Base-by-base conservation (phyloP, 768 basidiomycete genomes). In the Porphyrellus cyaneotinctus region DNA sequence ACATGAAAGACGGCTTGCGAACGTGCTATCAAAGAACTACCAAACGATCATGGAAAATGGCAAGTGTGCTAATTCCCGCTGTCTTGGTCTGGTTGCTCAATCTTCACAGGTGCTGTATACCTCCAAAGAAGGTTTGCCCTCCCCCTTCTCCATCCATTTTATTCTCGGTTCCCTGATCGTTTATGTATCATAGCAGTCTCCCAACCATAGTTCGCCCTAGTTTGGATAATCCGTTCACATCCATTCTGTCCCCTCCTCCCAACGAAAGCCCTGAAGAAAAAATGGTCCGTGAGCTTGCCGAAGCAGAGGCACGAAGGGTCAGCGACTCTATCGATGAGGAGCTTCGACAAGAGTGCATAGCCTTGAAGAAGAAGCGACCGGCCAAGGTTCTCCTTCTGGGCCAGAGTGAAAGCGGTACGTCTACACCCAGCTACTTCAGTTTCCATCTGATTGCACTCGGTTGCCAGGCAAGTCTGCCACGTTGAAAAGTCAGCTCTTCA, bases 301-400 rank as follows among this genome's bases (percentile, higher is more conserved):
- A 90, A 67, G 76, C 76, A 0, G 79, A 83, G 52, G 88, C 86
- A 0, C 77, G 79, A 61, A 72, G 75, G 56, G 72, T 86, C 38
- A 81, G 84, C 68, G 85, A 90, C 38, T 78, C 81, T 54, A 91
- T 91, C 53, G 89, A 91, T 74, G 86, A 86, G 49, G 78, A 82
- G 66, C 71, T 91, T 38, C 78, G 79, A 45, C 75, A 73, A 48
- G 88, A 90, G 64, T 77, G 72, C 56, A 75, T 77, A 14, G 74
- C 72, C 1, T 70, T 82, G 71, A 83, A 78, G 70, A 83, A 78
- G 66, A 83, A 79, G 70, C 78, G 77, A 58, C 83, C 87, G 0
- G 82, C 90, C 57, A 89, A 87, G 64, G 73, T 91, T 30, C 72
- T 91, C 51, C 74, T 91, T 41, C 77, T 91, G 6, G 87, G 87